A percentile compares a stretch with the other conserved stretches of the same genome.
Conservation (phyloP, 2,329 filamentous ascomycete genomes). For the Fonsecaea erecta region DNA sequence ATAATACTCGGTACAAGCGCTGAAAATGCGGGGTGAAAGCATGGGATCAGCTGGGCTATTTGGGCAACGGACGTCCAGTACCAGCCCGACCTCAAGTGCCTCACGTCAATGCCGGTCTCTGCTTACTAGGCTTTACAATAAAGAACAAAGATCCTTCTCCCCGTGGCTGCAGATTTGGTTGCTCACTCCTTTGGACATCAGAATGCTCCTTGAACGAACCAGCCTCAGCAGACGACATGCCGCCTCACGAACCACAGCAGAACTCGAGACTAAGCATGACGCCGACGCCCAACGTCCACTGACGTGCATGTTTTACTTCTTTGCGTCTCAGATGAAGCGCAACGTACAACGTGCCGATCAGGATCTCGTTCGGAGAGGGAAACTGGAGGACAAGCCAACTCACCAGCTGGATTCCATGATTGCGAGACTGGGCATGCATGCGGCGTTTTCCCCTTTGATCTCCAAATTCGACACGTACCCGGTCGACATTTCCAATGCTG, state of each 20-base stretch:
- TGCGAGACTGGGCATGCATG: constrained; percentile 37
- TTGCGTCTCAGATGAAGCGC: constrained; percentile 39
- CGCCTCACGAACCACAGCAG: constrained; percentile 9
- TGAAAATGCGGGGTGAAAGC: constrained; percentile 2
- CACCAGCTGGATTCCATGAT: constrained; percentile 40
- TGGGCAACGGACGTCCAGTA: too few species aligned
- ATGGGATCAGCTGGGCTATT: neutral
- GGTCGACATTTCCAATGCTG: constrained; percentile 36
- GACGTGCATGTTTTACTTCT: constrained; percentile 41
- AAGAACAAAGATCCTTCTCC: neutral
- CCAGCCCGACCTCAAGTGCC: neutral
- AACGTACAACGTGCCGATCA: constrained; percentile 35
- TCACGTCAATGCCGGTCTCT: neutral
- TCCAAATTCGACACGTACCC: constrained; percentile 39
- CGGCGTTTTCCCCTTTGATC: constrained; percentile 37
- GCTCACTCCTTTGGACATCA: neutral
- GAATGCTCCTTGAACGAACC: constrained; percentile 24
- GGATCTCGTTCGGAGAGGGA: constrained; percentile 26
- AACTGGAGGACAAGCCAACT: constrained; percentile 18
- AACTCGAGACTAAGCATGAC: neutral
- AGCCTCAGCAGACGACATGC: constrained; percentile 11
- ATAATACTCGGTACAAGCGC: neutral
- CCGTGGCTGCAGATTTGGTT: neutral
- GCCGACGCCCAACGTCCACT: constrained; percentile 27
- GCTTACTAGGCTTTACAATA: neutral